phyloP scores from a whole-genome alignment of 2,329 filamentous ascomycete genomes.

The Tolypocladium ovalisporum region DNA sequence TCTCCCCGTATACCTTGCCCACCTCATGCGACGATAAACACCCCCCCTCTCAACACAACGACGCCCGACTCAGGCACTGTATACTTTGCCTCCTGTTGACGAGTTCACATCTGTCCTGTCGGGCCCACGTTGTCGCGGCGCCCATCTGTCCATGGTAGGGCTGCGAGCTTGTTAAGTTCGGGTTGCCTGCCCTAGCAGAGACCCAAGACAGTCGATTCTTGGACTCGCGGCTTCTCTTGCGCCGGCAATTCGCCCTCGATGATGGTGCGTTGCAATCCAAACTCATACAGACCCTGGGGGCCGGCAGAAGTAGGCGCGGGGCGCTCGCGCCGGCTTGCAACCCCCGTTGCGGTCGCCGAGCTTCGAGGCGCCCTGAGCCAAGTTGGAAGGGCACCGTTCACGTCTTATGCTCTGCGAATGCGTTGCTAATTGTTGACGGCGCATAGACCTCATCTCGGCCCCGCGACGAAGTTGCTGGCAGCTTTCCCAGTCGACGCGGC shows the following conservation, averaged over 20 bases:
- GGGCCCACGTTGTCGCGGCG: conserved; percentile 14
- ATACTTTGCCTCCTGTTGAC: conserved; percentile 14
- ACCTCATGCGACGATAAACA: conserved; percentile 22
- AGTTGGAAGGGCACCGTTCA: not conserved
- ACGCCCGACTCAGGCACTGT: conserved; percentile 21
- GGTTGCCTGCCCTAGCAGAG: conserved; percentile 13
- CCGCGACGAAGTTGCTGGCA: conserved; percentile 43
- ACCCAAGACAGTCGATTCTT: conserved; percentile 13
- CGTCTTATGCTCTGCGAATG: not conserved
- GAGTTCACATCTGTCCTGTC: conserved; percentile 9
- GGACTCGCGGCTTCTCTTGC: conserved; percentile 24
- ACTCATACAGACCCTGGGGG: too few species aligned
- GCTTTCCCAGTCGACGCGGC: conserved; percentile 47
- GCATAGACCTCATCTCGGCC: conserved; percentile 46
- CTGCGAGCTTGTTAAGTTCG: conserved; percentile 10
- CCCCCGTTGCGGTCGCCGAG: not conserved
- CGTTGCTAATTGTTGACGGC: not conserved
- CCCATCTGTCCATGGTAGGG: conserved; percentile 17
- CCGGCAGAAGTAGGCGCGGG: too few species aligned
- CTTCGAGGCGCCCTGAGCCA: not conserved
- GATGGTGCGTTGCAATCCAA: conserved; percentile 31
- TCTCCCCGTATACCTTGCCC: not conserved
- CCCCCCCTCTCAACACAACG: conserved; percentile 7
- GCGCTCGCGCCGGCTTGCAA: not conserved
- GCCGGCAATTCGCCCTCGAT: conserved; percentile 29